A percentile compares a stretch with the other conserved stretches of the same genome.
phyloP scores from a whole-genome alignment of 2,329 filamentous ascomycete species.

The Mollisia scopiformis region DNA sequence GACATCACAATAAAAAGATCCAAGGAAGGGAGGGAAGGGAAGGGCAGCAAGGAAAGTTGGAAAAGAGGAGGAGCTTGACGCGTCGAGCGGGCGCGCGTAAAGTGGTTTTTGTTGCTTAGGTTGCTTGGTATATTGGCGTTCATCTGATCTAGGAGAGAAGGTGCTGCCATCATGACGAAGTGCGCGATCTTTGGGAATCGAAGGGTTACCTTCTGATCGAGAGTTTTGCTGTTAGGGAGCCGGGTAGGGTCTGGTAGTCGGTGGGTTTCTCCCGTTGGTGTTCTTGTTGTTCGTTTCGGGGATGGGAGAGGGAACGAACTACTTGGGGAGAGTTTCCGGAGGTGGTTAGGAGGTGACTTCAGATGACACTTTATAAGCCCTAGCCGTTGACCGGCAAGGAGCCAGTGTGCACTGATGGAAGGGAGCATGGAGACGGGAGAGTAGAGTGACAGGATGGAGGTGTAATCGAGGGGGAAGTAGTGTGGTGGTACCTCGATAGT shows the following conservation, averaged over 20 bases:
- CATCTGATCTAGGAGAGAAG: no score
- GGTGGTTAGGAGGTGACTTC: slow-evolving; percentile 8
- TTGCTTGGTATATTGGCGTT: no score
- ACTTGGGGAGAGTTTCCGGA: not conserved
- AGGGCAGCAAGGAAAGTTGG: not conserved
- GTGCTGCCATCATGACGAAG: not conserved
- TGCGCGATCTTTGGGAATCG: not conserved
- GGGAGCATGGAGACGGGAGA: not conserved
- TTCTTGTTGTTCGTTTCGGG: no score
- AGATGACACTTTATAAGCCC: slow-evolving; percentile 1
- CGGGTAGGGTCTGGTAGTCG: slow-evolving; percentile 6
- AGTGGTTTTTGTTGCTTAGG: slow-evolving; percentile 9
- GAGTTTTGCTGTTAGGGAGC: not conserved
- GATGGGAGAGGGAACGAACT: no score
- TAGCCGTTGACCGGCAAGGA: slow-evolving; percentile 10
- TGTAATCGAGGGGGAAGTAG: not conserved
- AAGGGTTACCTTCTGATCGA: not conserved
- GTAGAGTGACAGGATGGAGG: slow-evolving; percentile 4
- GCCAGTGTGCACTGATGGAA: not conserved
- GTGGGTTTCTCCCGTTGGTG: slow-evolving; percentile 11
- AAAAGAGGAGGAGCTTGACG: not conserved
- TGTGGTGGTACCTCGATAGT: not conserved
- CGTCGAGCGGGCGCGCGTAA: slow-evolving; percentile 11
- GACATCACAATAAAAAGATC: slow-evolving; percentile 2
- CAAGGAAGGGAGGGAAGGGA: slow-evolving; percentile 3